Base-by-base conservation (phyloP, 768 basidiomycete species). In the Tremella mesenterica region DNA sequence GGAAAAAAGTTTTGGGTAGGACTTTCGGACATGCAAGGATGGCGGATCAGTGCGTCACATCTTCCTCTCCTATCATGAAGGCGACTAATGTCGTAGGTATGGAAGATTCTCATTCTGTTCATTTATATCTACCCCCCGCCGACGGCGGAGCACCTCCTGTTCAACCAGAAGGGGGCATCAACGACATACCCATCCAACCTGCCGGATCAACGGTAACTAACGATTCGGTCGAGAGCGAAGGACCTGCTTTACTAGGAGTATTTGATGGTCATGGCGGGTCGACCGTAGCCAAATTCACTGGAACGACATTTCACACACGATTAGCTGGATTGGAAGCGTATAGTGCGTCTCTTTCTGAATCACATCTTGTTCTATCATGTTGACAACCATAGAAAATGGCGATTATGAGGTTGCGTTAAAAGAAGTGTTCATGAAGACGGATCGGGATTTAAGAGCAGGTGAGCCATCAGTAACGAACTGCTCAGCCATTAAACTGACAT, bases 241-340 rank as follows among this genome's bases (percentile, higher is more conserved):
- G 76, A 4, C 54, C 61, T 47, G 80, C 87, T 0, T 92, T 96
- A 76, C 95, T 97, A 65, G 93, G 86, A 26, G 92, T 99, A 1
- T 97, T 95, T 69, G 95, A 99, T 75, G 95, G 95, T 27, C 95
- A 99, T 71, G 95, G 95, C 56, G 95, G 93, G 89, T 64, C 66
- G 7, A 53, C 67, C 16, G 71, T 68, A n/a, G 71, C 71, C 12
- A 71, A 71, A 50, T 73, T 67, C 53, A 60, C 70, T 1, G 71
- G 71, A 26, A 73, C 67, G 26, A 71, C 71, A 14, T 52, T 73
- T 36, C 71, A 73, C 52, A 59, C 53, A 10, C 51, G 71, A 23
- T 56, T 73, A 44, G 56, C 65, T 1, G 64, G 53, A 1, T 50
- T 71, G 44, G 64, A 67, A 8, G 46, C 66, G 20, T 73, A 73